Evolutionary conservation across 1,139 yeast genomes (phyloP), one percentile per base, ranked within the genome.

Genomic region (Hansenula anomala): DNA sequence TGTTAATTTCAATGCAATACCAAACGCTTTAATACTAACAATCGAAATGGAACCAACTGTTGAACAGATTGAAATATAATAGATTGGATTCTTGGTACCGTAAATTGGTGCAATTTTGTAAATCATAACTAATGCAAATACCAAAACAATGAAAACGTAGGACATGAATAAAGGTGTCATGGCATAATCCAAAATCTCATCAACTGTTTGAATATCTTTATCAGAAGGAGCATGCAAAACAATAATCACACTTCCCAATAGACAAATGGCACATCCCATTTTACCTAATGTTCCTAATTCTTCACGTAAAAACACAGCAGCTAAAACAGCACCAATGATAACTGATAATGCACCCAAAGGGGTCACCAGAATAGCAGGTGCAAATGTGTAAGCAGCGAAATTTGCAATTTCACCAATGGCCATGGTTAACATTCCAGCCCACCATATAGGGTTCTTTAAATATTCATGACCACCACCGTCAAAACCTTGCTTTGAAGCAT

Each of bases 191-290:
- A 88, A 69, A 45, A 88, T 87, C 63, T 88, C 96, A 60, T 88
- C 96, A 33, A 88, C 95, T 0, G 97, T 88, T 47, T 78, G 72
- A 43, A 88, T 82, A 46, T 88, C 96, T 61, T 84, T 86, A 61
- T 88, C 97, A 15, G 92, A 88, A 23, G 97, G 97, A 20, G 97
- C 97, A 59, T 88, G 96, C 44, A 88, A 67, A 22, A 88, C 89
- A 45, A 88, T 89, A 41, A 88, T 84, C n/a, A 88, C 88, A 2
- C 95, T 81, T 1, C 97, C 97, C 61, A 88, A 72, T 39, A 88
- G 64, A 60, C 97, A 88, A 39, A 87, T 84, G 28, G 95, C 95
- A 66, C 96, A 89, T 2, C 97, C 97, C 80, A 89, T 76, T 60
- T 83, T 85, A n/a, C 97, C 97, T 54, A 88, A 67, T 6, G 85